Percentiles rank a stretch among this genome's conserved stretches.
Conservation (phyloP, 1,284 basidiomycete genomes). For the Malassezia brasiliensis region DNA sequence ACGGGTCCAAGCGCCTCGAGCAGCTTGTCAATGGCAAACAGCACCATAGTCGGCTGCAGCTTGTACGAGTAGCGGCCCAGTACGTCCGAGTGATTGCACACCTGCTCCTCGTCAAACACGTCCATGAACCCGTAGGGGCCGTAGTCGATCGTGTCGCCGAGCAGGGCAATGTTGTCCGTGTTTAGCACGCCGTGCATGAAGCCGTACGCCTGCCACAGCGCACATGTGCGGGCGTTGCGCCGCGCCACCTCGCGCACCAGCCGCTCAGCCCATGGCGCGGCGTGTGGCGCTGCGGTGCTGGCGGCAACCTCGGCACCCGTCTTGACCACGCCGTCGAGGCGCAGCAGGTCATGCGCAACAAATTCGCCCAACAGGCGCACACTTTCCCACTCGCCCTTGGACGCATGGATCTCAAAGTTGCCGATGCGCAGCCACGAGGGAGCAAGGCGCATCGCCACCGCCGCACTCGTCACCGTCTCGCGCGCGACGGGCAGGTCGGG, state of each 20-base stretch:
- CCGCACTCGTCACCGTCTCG: conserved; percentile 69
- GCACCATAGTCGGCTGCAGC: conserved; percentile 52
- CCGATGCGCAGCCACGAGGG: conserved; percentile 88
- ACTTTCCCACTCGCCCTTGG: conserved; percentile 52
- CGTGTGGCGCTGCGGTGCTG: neutral
- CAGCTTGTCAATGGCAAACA: conserved; percentile 24
- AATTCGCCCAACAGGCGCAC: conserved; percentile 56
- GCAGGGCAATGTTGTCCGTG: conserved; percentile 67
- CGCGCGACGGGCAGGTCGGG: conserved; percentile 66
- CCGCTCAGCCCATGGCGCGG: conserved; percentile 25
- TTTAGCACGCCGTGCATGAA: conserved; percentile 65
- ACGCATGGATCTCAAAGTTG: conserved; percentile 75
- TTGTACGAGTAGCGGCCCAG: conserved; percentile 75
- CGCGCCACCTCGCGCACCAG: conserved; percentile 53
- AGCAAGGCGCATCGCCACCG: conserved; percentile 71
- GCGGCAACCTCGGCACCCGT: conserved; percentile 1
- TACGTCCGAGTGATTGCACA: conserved; percentile 87
- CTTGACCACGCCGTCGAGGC: conserved; percentile 26
- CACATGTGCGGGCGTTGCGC: conserved; percentile 80
- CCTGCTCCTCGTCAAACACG: conserved; percentile 60
- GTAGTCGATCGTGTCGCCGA: conserved; percentile 77
- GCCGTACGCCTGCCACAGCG: conserved; percentile 66
- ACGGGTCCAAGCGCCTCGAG: conserved; percentile 22
- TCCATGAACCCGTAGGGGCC: conserved; percentile 82
- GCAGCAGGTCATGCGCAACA: conserved; percentile 60